Base-by-base conservation (phyloP, 2,329 filamentous ascomycete species). In the Chaetothyriales sp. region DNA sequence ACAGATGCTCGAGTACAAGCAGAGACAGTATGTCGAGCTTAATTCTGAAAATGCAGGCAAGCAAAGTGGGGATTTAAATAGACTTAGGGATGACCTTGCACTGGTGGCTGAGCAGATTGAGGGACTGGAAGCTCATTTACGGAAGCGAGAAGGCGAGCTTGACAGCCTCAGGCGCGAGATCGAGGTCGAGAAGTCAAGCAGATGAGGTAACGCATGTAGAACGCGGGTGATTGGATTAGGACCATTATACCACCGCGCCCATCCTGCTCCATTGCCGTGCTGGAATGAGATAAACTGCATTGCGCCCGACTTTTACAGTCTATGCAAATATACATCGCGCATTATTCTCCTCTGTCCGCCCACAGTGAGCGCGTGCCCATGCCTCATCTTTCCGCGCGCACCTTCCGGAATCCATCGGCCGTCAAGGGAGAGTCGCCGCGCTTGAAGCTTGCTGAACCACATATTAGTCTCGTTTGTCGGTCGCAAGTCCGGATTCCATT, bases 81-180 rank as follows among this genome's bases (percentile, higher is more conserved):
- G 81, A 39, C 80, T 95, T 43, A 73, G 79, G 52, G 89, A 94
- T 39, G 92, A 98, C 68, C 77, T 98, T 64, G 78, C 84, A 61
- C 85, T 86, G 45, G 86, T 98, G n/a, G 83, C 79, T 62, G 90
- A 96, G 69, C 90, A 98, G 73, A 82, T 98, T 1, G 88, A 95
- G 58, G 88, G 89, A 0, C 67, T 98, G 58, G 88, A 94, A 71
- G 70, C 74, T 54, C 92, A 98, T 72, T 70, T 95, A 62, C 76
- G 79, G 61, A 80, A 81, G 58, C 76, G 92, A 55, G 79, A 90
- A 67, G 78, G 82, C 57, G 78, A 82, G 26, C 70, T 98, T 61
- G 80, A 84, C 46, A 83, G 86, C 65, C 64, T 96, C 64, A 78
- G 80, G 68, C 74, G 79, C 63, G 81, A 95, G 70, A 84, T 96